Evolutionary conservation across 768 basidiomycete genomes (phyloP).

Genomic region (Tylopilus felleus): DNA sequence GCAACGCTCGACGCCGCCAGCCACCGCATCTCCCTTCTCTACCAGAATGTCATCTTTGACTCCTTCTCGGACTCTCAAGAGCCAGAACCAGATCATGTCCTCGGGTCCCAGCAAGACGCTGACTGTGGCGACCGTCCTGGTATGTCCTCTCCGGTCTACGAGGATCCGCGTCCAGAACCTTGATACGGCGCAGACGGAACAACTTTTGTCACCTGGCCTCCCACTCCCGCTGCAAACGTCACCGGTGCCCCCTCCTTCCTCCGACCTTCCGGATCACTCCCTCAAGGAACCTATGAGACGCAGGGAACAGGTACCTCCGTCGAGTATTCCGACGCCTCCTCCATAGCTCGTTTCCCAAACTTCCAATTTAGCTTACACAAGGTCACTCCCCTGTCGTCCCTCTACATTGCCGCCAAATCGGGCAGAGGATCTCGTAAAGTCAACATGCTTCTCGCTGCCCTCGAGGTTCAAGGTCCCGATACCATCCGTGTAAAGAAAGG

Average conservation of each 20-base stretch:
- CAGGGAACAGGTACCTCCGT: constrained; percentile 47
- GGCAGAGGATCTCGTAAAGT: constrained; percentile 47
- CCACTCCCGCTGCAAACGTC: constrained; percentile 35
- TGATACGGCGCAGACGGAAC: constrained; percentile 38
- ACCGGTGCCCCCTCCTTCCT: constrained; percentile 26
- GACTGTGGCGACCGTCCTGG: constrained; percentile 14
- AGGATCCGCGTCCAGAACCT: constrained; percentile 5
- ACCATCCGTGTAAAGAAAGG: constrained; percentile 66
- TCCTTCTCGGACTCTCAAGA: constrained; percentile 36
- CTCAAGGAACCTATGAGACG: constrained; percentile 34
- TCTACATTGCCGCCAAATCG: constrained; percentile 30
- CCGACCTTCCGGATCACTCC: constrained; percentile 28
- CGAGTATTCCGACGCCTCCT: constrained; percentile 63
- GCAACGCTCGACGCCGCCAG: constrained; percentile 65
- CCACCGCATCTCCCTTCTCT: constrained; percentile 64
- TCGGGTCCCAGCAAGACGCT: constrained; percentile 16
- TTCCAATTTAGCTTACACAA: constrained; percentile 71
- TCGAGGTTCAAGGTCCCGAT: constrained; percentile 79
- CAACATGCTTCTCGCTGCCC: constrained; percentile 56
- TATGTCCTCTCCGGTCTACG: constrained; percentile 10
- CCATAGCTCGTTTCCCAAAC: constrained; percentile 67
- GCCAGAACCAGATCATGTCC: constrained; percentile 26
- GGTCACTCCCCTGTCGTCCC: constrained; percentile 47
- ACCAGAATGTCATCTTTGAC: constrained; percentile 69
- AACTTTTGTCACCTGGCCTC: constrained; percentile 57